Base-by-base conservation (phyloP, 345 rosid species). In the Hirschfeldia incana region DNA sequence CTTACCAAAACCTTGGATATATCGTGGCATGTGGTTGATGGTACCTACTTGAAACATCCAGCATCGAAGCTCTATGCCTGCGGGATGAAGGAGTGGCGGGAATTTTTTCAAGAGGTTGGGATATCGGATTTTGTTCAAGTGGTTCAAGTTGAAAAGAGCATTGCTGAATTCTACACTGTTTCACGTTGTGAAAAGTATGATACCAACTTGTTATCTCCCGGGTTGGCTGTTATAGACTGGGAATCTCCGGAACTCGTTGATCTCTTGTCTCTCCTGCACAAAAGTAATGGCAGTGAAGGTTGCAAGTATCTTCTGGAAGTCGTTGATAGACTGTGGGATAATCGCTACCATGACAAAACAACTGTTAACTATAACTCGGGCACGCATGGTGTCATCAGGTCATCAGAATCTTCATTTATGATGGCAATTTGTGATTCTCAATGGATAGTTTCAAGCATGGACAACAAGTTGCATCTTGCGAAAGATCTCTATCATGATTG, bases 121-220 rank as follows among this genome's bases (percentile, higher is more conserved):
- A 81, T 94, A 73, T 82, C 88, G 13, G 98, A 94, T 81, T 94
- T 94, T 84, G 93, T 89, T 39, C 89, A 86, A 85, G 95, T 92
- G 81, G 83, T 86, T 81, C 89, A 87, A 85, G 86, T 85, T 72
- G 92, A 89, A 53, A 91, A 87, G 86, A 84, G 80, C 77, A 73
- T 86, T 80, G 83, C 81, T 33, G 90, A 90, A 65, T 49, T 91
- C 68, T 77, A 77, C 60, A 71, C 76, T 63, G 70, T 62, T 64
- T 75, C 73, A 60, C 80, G 76, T 65, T 49, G 75, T 69, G 74
- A 83, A 71, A 74, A 44, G 29, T 70, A 75, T 72, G 85, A 82
- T 77, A 36, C 59, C 65, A 83, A 76, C 51, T 76, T 80, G 65
- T 42, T 86, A 72, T 78, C 85, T 36, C 77, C 84, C 1, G 83